Percentiles rank a stretch among this genome's conserved stretches.
Evolutionary conservation across 441 rosid genomes (phyloP).

Genomic region (Cnidoscolus chayamansa): DNA sequence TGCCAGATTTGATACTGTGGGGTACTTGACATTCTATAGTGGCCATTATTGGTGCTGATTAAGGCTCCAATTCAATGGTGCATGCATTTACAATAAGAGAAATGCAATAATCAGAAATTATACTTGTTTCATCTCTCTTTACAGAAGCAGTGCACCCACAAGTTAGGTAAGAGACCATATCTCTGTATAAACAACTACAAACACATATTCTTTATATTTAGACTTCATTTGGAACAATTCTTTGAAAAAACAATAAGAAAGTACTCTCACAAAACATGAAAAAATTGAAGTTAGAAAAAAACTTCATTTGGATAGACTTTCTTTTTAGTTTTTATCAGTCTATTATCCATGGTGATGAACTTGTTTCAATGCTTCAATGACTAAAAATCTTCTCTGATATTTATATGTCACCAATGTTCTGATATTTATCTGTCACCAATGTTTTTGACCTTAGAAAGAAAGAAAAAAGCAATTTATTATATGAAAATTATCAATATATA

Average conservation of each 20-base stretch:
- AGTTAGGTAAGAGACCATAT: slow-evolving; percentile 6
- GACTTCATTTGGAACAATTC: too few species aligned
- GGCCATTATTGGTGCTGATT: slow-evolving; percentile 13
- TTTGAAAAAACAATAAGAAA: too few species aligned
- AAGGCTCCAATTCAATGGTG: neutral
- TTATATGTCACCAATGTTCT: too few species aligned
- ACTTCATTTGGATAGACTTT: too few species aligned
- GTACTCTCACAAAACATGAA: too few species aligned
- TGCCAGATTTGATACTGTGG: slow-evolving; percentile 3
- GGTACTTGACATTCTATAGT: slow-evolving; percentile 2
- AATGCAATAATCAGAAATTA: neutral
- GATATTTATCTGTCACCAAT: neutral
- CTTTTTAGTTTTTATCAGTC: neutral
- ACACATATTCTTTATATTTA: too few species aligned
- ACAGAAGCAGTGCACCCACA: neutral
- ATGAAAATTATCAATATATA: too few species aligned
- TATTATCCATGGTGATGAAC: neutral
- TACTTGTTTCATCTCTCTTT: neutral
- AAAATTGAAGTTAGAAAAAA: too few species aligned
- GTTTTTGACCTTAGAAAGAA: neutral
- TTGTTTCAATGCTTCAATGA: too few species aligned
- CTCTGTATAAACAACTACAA: neutral
- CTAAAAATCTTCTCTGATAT: neutral
- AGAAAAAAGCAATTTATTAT: neutral
- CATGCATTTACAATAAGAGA: neutral